phyloP scores from a whole-genome alignment of 768 basidiomycete genomes.

The Pisolithus sp. region DNA sequence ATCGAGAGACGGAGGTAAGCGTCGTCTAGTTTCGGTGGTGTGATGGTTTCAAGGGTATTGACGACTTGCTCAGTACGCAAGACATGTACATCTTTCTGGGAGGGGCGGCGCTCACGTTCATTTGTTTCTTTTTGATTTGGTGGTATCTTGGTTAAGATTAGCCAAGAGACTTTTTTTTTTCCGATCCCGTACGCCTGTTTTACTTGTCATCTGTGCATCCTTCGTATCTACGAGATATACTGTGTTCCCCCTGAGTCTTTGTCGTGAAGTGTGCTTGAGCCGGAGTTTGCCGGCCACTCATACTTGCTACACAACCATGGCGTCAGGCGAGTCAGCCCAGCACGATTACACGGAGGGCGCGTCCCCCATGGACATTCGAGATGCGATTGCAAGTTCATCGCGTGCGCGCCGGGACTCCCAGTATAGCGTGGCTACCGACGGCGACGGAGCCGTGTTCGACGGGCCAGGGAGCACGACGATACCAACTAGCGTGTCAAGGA shows the following conservation, averaged over 20 bases:
- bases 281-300: not conserved
- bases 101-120: constrained; percentile 81
- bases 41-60: constrained; percentile 7
- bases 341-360: constrained; percentile 87
- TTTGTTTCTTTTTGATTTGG: constrained; percentile 93
- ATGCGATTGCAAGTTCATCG: constrained; percentile 46
- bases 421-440: constrained; percentile 43
- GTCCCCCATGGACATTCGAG: constrained; percentile 63
- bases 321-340: constrained; percentile 6
- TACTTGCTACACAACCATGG: constrained; percentile 9
- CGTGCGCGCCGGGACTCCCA: constrained; percentile 64
- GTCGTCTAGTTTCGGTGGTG: not conserved
- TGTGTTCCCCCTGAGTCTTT: no score
- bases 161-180: not conserved
- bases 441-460: constrained; percentile 66
- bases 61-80: constrained; percentile 57
- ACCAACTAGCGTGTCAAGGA: constrained; percentile 75
- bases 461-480: constrained; percentile 60
- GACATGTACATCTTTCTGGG: constrained; percentile 91
- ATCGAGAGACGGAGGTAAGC: constrained; percentile 86
- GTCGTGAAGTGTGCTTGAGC: not conserved
- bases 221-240: not conserved
- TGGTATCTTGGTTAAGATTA: constrained; percentile 63
- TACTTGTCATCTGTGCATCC: not conserved
- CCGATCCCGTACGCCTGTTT: not conserved